Evolutionary conservation across 1,139 yeast species (phyloP).

Genomic region (Nakaseomyces glabratus): DNA sequence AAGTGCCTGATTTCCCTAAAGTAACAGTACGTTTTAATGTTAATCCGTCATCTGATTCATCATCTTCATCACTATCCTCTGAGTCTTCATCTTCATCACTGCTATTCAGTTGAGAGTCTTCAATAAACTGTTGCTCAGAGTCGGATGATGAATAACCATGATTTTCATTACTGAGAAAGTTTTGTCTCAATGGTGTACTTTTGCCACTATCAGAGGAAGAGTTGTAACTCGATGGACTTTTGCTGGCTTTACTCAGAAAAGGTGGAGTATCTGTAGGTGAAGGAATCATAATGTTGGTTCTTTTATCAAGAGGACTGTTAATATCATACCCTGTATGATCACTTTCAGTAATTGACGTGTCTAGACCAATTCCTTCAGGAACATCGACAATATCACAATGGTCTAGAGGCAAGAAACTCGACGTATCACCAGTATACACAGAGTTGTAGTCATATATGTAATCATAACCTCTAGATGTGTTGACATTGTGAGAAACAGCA

Average conservation of each 20-base stretch:
- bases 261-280: conserved; percentile 1
- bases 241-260: background rate
- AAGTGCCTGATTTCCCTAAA: conserved; percentile 22
- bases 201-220: conserved; percentile 1
- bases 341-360: conserved; percentile 25
- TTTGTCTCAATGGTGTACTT: background rate
- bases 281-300: conserved; percentile 2
- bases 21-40: conserved; percentile 25
- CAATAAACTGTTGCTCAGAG: conserved; percentile 36
- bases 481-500: conserved; percentile 68
- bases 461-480: conserved; percentile 69
- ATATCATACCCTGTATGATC: conserved; percentile 13
- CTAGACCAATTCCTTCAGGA: conserved; percentile 33
- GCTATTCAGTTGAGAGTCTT: conserved; percentile 17
- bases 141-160: conserved; percentile 31
- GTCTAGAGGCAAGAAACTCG: conserved; percentile 29
- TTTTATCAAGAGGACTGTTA: conserved; percentile 9
- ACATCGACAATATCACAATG: conserved; percentile 40
- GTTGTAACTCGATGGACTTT: conserved; percentile 1
- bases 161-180: conserved; percentile 33
- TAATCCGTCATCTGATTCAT: conserved; percentile 10
- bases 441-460: conserved; percentile 83
- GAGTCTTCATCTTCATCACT: conserved; percentile 15
- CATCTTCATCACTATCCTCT: conserved; percentile 9
- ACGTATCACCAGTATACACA: conserved; percentile 53